Conservation (phyloP, 2,329 filamentous ascomycete genomes). For the Fusarium nygamai region DNA sequence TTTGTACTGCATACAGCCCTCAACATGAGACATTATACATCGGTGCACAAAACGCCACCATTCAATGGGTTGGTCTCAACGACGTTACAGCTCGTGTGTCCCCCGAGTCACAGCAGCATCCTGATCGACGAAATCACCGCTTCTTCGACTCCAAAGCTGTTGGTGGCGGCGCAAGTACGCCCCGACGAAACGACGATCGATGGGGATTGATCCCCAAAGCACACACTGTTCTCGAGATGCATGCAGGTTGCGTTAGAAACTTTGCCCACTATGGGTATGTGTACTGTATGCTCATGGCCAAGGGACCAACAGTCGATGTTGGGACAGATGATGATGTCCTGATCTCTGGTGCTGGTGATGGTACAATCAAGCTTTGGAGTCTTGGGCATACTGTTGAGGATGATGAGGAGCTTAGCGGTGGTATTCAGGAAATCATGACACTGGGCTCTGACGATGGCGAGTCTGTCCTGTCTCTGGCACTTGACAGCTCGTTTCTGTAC, state of each 20-base stretch:
- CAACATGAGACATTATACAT: slow-evolving; percentile 85
- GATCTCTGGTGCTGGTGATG: slow-evolving; percentile 92
- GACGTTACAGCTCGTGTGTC: slow-evolving; percentile 68
- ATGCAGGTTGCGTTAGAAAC: slow-evolving; percentile 80
- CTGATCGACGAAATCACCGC: slow-evolving; percentile 79
- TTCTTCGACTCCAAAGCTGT: slow-evolving; percentile 95
- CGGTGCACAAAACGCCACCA: slow-evolving; percentile 92
- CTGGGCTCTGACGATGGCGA: slow-evolving; percentile 70
- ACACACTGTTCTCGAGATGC: slow-evolving; percentile 77
- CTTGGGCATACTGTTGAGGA: slow-evolving; percentile 55
- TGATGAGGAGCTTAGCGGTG: slow-evolving; percentile 60
- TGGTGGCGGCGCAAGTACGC: slow-evolving; percentile 78
- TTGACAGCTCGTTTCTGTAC: slow-evolving; percentile 93
- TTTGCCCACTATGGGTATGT: slow-evolving; percentile 97
- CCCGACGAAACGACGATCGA: slow-evolving; percentile 71
- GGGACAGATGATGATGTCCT: slow-evolving; percentile 81
- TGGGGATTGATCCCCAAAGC: slow-evolving; percentile 64
- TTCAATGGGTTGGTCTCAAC: slow-evolving; percentile 88
- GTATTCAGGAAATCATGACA: slow-evolving; percentile 75
- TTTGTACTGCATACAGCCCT: slow-evolving; percentile 89
- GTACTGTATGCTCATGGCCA: slow-evolving; percentile 92
- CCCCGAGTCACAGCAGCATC: slow-evolving; percentile 74
- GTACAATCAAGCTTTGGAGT: slow-evolving; percentile 93
- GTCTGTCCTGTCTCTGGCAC: slow-evolving; percentile 78
- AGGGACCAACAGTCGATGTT: slow-evolving; percentile 72